phyloP scores from a whole-genome alignment of 352 stramenopile species.

The Hyaloperonospora brassicae region DNA sequence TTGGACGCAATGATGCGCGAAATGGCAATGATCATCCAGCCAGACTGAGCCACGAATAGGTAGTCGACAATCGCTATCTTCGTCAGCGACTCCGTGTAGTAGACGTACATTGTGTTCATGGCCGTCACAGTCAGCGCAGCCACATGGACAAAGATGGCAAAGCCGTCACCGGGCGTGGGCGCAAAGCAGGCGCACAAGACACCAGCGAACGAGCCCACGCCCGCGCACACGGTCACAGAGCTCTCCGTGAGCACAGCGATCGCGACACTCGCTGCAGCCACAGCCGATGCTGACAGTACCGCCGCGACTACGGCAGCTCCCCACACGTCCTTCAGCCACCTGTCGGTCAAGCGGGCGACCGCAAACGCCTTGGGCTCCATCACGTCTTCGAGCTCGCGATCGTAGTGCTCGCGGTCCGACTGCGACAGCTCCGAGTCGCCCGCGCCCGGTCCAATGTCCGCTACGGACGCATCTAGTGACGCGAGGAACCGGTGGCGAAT shows the following conservation, averaged over 20 bases:
- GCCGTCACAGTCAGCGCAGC: slow-evolving; percentile 44
- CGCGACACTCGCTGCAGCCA: slow-evolving; percentile 8
- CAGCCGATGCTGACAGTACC: slow-evolving; percentile 10
- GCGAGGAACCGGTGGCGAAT: slow-evolving; percentile 50
- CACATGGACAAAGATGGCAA: slow-evolving; percentile 46
- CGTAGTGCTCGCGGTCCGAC: slow-evolving; percentile 13
- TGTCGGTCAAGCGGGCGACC: slow-evolving; percentile 24
- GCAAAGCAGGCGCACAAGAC: slow-evolving; percentile 40
- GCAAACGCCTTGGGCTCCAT: slow-evolving; percentile 26
- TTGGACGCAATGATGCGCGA: slow-evolving; percentile 50
- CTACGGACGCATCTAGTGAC: slow-evolving; percentile 17
- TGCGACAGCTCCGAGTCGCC: slow-evolving; percentile 12
- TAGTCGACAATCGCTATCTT: slow-evolving; percentile 48
- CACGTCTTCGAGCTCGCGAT: slow-evolving; percentile 15
- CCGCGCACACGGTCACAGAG: slow-evolving; percentile 24
- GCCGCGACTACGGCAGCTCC: slow-evolving; percentile 5
- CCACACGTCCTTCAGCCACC: slow-evolving; percentile 16
- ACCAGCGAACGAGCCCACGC: slow-evolving; percentile 20
- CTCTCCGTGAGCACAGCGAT: slow-evolving; percentile 22
- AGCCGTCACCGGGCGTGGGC: slow-evolving; percentile 27
- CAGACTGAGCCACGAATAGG: slow-evolving; percentile 48
- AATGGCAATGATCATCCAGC: slow-evolving; percentile 41
- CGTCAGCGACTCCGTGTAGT: slow-evolving; percentile 30
- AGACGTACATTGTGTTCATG: slow-evolving; percentile 51
- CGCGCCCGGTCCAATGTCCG: slow-evolving; percentile 10